Percentiles rank a stretch among this genome's conserved stretches.
Conservation (phyloP, 1,139 yeast species). For the Lizanozyma gosingica region DNA sequence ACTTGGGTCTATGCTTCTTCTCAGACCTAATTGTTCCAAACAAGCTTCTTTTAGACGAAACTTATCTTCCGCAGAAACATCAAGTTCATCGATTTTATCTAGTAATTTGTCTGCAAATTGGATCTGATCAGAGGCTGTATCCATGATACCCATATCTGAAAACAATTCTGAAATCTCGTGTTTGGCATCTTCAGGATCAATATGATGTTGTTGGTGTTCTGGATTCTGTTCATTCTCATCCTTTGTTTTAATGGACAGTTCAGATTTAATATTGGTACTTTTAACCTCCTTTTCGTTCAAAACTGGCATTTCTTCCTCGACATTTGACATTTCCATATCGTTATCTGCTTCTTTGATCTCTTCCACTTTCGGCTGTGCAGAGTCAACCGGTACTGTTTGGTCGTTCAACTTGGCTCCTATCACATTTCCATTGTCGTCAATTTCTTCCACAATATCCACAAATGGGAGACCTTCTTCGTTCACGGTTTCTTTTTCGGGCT, state of each 20-base stretch:
- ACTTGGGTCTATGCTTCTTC: conserved; percentile 11
- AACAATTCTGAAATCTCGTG: conserved; percentile 2
- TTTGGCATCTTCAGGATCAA: conserved; percentile 3
- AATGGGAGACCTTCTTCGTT: conserved; percentile 46
- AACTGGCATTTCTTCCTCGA: conserved; percentile 1
- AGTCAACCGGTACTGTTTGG: conserved; percentile 4
- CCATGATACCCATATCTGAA: neutral
- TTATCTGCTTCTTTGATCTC: conserved; percentile 5
- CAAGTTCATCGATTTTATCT: conserved; percentile 22
- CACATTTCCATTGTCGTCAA: conserved; percentile 74
- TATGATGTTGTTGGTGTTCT: conserved; percentile 2
- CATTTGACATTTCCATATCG: conserved; percentile 2
- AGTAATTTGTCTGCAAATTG: conserved; percentile 13
- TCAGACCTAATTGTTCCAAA: conserved; percentile 9
- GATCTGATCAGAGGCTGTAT: neutral
- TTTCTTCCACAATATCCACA: conserved; percentile 21
- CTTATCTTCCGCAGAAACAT: conserved; percentile 44
- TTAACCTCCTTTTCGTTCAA: neutral
- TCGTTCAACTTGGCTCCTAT: conserved; percentile 28
- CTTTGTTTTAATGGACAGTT: neutral
- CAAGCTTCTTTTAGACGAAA: conserved; percentile 29
- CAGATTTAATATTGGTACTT: neutral
- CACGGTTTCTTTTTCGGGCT: conserved; percentile 11
- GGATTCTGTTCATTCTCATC: conserved; percentile 3
- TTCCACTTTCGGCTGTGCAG: conserved; percentile 5